phyloP scores from a whole-genome alignment of 1,139 yeast species.

The Yamadazyma dendronema region DNA sequence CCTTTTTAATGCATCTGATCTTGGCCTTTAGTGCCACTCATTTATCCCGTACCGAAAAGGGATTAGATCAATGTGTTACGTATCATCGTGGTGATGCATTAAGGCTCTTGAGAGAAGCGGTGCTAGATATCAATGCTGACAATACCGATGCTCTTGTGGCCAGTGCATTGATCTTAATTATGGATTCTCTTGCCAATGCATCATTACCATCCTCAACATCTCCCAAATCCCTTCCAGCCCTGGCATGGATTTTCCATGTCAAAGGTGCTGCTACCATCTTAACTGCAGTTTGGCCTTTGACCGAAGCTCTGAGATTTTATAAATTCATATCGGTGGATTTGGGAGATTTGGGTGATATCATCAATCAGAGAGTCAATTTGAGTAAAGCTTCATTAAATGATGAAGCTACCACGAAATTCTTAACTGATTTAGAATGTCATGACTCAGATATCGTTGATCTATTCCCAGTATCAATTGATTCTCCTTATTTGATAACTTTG shows the following conservation, averaged over 20 bases:
- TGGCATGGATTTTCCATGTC: constrained; percentile 96
- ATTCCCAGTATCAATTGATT: constrained; percentile 78
- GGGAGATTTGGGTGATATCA: constrained; percentile 80
- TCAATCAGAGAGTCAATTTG: constrained; percentile 45
- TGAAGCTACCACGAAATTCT: constrained; percentile 27
- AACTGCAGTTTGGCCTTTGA: constrained; percentile 92
- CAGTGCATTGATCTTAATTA: constrained; percentile 79
- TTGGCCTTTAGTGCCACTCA: constrained; percentile 92
- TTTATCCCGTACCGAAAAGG: constrained; percentile 70
- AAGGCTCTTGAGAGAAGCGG: constrained; percentile 77
- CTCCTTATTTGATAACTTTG: constrained; percentile 82
- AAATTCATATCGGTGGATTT: constrained; percentile 77
- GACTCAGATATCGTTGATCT: constrained; percentile 82
- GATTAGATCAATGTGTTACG: constrained; percentile 80
- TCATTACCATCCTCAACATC: constrained; percentile 65
- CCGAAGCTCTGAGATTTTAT: constrained; percentile 71
- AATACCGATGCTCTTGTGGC: constrained; percentile 94
- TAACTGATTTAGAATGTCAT: constrained; percentile 73
- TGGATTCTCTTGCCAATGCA: constrained; percentile 94
- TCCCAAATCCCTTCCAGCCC: constrained; percentile 74
- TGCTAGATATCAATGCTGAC: constrained; percentile 73
- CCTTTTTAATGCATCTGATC: constrained; percentile 88
- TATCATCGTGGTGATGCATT: constrained; percentile 87
- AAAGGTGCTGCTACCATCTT: constrained; percentile 95
- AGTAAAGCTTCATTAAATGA: constrained; percentile 15